Evolutionary conservation across 2,329 filamentous ascomycete genomes (phyloP).

Genomic region (Pseudogymnoascus sp.): DNA sequence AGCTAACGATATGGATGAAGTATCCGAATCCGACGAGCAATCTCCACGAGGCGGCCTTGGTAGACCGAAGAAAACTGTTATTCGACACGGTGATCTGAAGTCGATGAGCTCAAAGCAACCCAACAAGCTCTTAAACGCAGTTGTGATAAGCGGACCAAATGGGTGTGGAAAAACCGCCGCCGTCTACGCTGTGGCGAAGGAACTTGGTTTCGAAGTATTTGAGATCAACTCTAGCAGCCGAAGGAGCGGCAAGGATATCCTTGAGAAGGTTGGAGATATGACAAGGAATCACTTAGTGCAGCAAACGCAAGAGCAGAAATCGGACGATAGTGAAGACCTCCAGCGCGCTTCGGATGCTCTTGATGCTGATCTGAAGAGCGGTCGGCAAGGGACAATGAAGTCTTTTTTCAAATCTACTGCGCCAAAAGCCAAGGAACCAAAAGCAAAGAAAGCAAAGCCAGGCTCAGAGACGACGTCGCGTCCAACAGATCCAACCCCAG

Average conservation of each 20-base stretch:
- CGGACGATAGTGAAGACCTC: constrained; percentile 26
- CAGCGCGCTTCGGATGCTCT: constrained; percentile 36
- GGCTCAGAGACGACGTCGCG: not conserved
- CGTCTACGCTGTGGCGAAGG: constrained; percentile 83
- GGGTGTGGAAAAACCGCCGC: constrained; percentile 92
- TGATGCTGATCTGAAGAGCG: constrained; percentile 51
- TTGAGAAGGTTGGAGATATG: constrained; percentile 95
- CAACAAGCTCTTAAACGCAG: constrained; percentile 56
- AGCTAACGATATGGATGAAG: constrained; percentile 56
- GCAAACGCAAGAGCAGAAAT: constrained; percentile 32
- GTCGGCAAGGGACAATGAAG: constrained; percentile 70
- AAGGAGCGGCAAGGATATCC: constrained; percentile 77
- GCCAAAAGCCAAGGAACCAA: constrained; percentile 22
- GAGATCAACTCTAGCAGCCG: constrained; percentile 83
- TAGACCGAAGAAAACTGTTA: constrained; percentile 43
- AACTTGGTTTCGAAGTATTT: constrained; percentile 88
- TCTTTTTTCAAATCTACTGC: constrained; percentile 64
- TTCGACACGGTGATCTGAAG: constrained; percentile 35
- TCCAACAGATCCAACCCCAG: constrained; percentile 4
- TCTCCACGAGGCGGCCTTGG: constrained; percentile 29
- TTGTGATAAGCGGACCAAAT: constrained; percentile 82
- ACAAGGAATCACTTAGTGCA: constrained; percentile 87
- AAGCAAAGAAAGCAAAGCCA: constrained; percentile 20
- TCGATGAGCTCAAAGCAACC: constrained; percentile 34
- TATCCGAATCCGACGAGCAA: constrained; percentile 51